phyloP scores from a whole-genome alignment of 208 protist species.

The Trypanosoma scelopori region DNA sequence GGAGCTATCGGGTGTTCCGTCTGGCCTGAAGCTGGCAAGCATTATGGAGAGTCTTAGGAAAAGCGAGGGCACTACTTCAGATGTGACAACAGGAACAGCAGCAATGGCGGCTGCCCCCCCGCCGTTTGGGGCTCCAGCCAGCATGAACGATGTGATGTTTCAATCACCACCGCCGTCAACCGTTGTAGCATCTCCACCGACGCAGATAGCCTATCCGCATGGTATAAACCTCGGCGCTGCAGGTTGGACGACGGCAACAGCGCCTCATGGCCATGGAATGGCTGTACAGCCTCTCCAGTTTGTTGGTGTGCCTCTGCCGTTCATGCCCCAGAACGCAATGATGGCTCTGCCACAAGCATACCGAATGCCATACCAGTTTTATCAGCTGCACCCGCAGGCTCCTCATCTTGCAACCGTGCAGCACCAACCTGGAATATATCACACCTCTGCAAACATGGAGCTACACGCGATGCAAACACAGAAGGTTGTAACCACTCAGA shows the following conservation, averaged over 20 bases:
- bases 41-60: conserved; percentile 6
- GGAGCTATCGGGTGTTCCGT: neutral
- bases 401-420: conserved; percentile 26
- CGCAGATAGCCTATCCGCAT: conserved; percentile 21
- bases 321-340: conserved; percentile 15
- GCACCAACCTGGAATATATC: conserved; percentile 12
- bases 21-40: conserved; percentile 7
- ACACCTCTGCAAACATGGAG: neutral
- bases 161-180: conserved; percentile 7
- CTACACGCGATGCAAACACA: conserved; percentile 8
- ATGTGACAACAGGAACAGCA: conserved; percentile 12
- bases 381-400: conserved; percentile 20
- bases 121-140: conserved; percentile 5
- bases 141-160: conserved; percentile 15
- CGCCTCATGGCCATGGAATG: conserved; percentile 15
- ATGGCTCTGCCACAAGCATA: conserved; percentile 29
- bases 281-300: conserved; percentile 24
- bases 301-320: conserved; percentile 12
- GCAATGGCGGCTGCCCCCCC: conserved; percentile 13
- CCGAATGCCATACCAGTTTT: conserved; percentile 23
- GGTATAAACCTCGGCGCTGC: conserved; percentile 11
- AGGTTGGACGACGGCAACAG: conserved; percentile 15
- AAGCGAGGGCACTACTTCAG: conserved; percentile 8
- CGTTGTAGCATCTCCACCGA: conserved; percentile 18
- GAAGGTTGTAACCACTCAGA: conserved; percentile 8